Evolutionary conservation across 2,329 filamentous ascomycete species (phyloP).

Genomic region (Tolypocladium ovalisporum): DNA sequence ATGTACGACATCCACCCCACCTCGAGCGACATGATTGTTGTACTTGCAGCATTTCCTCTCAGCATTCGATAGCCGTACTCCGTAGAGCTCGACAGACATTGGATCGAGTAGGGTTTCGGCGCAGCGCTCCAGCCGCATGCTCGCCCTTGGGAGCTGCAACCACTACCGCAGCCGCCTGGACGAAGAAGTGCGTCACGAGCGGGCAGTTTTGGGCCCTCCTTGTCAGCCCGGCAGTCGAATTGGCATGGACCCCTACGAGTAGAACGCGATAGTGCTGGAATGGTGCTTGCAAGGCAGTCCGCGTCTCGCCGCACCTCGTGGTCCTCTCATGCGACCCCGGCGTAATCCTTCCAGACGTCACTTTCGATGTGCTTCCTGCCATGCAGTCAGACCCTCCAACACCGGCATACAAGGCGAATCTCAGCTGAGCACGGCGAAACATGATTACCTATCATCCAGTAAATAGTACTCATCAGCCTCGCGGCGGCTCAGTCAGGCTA

Average conservation of each 20-base stretch:
- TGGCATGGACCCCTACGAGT: background rate
- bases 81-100: too few species aligned
- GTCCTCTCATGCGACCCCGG: background rate
- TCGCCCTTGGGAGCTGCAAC: background rate
- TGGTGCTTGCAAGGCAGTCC: background rate
- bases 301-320: background rate
- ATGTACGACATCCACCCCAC: too few species aligned
- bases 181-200: background rate
- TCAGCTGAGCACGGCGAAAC: too few species aligned
- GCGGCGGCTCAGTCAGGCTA: background rate
- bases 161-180: background rate
- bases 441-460: too few species aligned
- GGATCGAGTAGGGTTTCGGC: too few species aligned
- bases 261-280: too few species aligned
- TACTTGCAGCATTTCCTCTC: too few species aligned
- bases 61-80: too few species aligned
- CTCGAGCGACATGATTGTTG: too few species aligned
- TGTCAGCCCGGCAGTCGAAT: background rate
- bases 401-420: too few species aligned
- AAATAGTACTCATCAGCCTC: too few species aligned
- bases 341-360: background rate
- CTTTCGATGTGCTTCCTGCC: background rate
- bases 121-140: background rate
- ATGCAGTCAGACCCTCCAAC: background rate
- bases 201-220: background rate